Base-by-base conservation (phyloP, 1,284 basidiomycete genomes). In the Athelia sp. region DNA sequence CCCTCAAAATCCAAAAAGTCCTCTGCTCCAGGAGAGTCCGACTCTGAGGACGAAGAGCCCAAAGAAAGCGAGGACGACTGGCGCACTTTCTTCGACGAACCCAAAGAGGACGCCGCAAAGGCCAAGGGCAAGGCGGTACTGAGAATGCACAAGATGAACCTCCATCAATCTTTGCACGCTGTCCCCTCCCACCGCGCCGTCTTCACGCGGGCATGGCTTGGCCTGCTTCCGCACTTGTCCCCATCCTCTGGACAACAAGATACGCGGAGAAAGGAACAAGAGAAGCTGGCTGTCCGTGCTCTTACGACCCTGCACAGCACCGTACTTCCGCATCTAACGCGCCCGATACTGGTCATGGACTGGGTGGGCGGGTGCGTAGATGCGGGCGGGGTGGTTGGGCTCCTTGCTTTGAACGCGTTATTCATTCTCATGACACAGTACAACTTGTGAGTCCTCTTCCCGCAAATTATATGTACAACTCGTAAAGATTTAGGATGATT, bases 371-470 rank as follows among this genome's bases (percentile, higher is more conserved):
- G 81, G 11, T 90, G 92, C 55, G 88, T 97, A 31, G 94, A 96
- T 65, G 48, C 11, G 84, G 92, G 93, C 22, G 94, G 92, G 1
- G 81, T 86, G 0, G 81, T 90, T n/a, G 94, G 93, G 2, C 75
- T 99, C 49, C 74, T 98, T 40, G 93, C 93, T 3, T 77, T 99
- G 57, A 98, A 98, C 61, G 89, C 90, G 1, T 70, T 99, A 46
- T 99, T 94, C 64, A 81, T 88, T 4, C 76, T 99, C 53, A 98
- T 99, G 70, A 88, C 84, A 47, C 82, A 92, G 49, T 95, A 98
- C 66, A 98, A 98, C 62, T 75, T 99, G 93, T 90, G 58, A 62
- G 89, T 74, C 36, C 36, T 35, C 36, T 50, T 42, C 19, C 24
- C 13, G 50, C 44, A 35, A n/a, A n/a, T 40, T n/a, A 6, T n/a